Conservation (phyloP, 1,284 basidiomycete genomes). For the Limonomyces culmigenus region DNA sequence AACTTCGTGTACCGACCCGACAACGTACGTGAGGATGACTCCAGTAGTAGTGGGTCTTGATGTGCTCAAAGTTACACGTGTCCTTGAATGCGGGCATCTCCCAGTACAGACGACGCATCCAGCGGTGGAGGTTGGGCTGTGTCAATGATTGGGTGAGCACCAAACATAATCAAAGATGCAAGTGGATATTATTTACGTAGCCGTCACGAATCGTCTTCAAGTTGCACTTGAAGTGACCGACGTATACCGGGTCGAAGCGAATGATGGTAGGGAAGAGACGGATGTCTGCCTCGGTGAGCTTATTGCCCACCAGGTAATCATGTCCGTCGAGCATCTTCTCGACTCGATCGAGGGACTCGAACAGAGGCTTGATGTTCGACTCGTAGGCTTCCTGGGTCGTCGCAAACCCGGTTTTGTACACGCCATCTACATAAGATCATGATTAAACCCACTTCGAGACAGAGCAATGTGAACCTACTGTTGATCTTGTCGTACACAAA, state of each 20-base stretch:
- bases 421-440: constrained; percentile 37
- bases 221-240: constrained; percentile 92
- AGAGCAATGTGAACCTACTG: constrained; percentile 27
- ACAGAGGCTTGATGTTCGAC: constrained; percentile 53
- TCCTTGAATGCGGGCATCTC: constrained; percentile 77
- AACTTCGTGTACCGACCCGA: constrained; percentile 15
- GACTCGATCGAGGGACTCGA: constrained; percentile 64
- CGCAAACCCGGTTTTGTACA: constrained; percentile 88
- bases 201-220: constrained; percentile 60
- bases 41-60: constrained; percentile 80
- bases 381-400: constrained; percentile 72
- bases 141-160: background rate
- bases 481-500: constrained; percentile 81
- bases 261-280: constrained; percentile 80
- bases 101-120: constrained; percentile 89
- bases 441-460: background rate
- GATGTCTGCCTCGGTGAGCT: constrained; percentile 84
- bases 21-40: constrained; percentile 32
- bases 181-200: constrained; percentile 69
- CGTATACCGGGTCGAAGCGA: constrained; percentile 75
- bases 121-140: constrained; percentile 21
- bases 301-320: constrained; percentile 69
- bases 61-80: constrained; percentile 78
- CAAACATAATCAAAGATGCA: constrained; percentile 24
- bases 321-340: constrained; percentile 68